Evolutionary conservation across 805 yeast species (phyloP).

Genomic region (Pichia nanzhaoensis): DNA sequence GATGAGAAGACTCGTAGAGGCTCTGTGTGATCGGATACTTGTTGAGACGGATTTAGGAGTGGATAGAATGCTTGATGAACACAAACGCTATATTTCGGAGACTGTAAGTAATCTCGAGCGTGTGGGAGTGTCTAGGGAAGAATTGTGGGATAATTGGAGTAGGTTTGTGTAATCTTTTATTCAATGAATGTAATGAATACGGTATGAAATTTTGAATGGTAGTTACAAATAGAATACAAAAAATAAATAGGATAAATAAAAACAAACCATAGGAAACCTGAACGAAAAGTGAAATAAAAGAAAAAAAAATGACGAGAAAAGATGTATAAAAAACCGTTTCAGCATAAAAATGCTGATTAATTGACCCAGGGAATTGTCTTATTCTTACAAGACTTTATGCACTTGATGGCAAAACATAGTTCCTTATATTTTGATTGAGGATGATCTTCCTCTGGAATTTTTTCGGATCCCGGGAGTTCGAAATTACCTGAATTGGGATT

Average conservation of each 20-base stretch:
- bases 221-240: too few relatives aligned
- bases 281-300: too few relatives aligned
- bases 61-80: conserved; percentile 18
- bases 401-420: conserved; percentile 23
- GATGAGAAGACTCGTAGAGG: conserved; percentile 9
- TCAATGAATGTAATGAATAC: too few relatives aligned
- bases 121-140: neutral
- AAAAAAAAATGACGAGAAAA: too few relatives aligned
- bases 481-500: neutral
- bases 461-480: neutral
- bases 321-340: neutral
- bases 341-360: conserved; percentile 1
- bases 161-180: neutral
- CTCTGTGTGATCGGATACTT: conserved; percentile 30
- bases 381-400: conserved; percentile 23
- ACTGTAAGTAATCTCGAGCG: neutral
- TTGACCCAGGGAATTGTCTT: conserved; percentile 8
- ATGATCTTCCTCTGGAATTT: neutral
- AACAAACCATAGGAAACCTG: too few relatives aligned
- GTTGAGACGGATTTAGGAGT: conserved; percentile 48
- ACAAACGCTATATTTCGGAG: neutral
- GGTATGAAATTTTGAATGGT: too few relatives aligned
- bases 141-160: conserved; percentile 4
- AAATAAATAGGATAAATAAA: too few relatives aligned
- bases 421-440: conserved; percentile 19